Evolutionary conservation across 2,329 filamentous ascomycete genomes (phyloP), one percentile per base, ranked within the genome.

Genomic region (Malbranchea zuffiana): DNA sequence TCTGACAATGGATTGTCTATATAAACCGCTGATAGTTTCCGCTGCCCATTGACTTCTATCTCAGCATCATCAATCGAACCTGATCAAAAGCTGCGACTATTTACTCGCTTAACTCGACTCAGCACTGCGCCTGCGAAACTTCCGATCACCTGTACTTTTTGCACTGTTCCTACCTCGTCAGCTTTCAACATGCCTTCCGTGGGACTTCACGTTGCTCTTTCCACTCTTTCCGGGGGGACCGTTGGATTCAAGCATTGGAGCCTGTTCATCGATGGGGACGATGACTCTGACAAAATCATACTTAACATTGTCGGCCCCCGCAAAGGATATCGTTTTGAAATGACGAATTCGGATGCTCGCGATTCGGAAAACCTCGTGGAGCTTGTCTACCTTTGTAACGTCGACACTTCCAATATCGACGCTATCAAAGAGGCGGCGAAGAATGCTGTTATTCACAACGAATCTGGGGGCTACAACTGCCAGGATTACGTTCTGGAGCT

Each of bases 401-500:
- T 35, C 5, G 26, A 35, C n/a, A 21, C n/a, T 1, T 3, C 41
- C 13, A 36, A 39, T 15, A 39, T 43, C 12, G 5, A n/a, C 10
- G 27, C 35, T 6, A 44, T 52, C 32, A 37, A 44, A 27, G 30
- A 37, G 8, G 32, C 38, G 17, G 48, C 47, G 15, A 26, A 38
- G 8, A 44, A 46, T n/a, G 24, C 37, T 6, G 15, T 38, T 3
- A 41, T 54, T 11, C 45, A 38, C 30, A 49, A 52, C 37, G 44
- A 50, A 8, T 28, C 27, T 23, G 35, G 43, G 12, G 47, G 45
- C n/a, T 52, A 35, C 37, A 51, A 52, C 25, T 53, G 47, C 37
- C 48, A 53, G 33, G 47, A 52, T 31, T 54, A 50, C 32, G 44
- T 52, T 1, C 45, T 54, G 31, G 50, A 54, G 7, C 40, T 53